Evolutionary conservation across 108 stramenopile species (phyloP), one percentile per base, ranked within the genome.

Genomic region (Parmales sp.): DNA sequence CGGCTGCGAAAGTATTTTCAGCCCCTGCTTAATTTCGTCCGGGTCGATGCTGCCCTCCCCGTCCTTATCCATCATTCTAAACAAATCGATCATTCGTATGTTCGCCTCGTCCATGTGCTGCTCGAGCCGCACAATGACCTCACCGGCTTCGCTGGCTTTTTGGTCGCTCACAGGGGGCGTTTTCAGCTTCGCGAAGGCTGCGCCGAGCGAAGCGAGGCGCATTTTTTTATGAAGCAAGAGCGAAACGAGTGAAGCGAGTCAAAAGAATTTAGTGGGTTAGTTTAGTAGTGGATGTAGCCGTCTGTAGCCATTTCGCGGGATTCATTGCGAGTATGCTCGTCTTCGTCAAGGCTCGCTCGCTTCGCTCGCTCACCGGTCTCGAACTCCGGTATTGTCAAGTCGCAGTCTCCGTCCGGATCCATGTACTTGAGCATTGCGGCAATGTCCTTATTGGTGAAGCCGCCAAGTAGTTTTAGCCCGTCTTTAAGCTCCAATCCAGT

Each of bases 61-160:
- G 54, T 60, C 54, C 54, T 60, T 60, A 34, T 60, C 54, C 54
- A 60, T 60, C 54, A 60, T 60, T 34, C 54, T 60, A 34, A 60
- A 60, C 29, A 60, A 34, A 16, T 60, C 54, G 31, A 60, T 60
- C 54, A 60, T 60, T 16, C 54, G 13, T 2, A 60, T 60, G 54
- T 60, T 60, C 1, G 54, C 54, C 54, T 60, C 54, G 54, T 60
- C 54, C 54, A 60, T 60, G 31, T 60, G 54, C 5, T 34, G 31
- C 54, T 60, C 54, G 2, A 60, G 54, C 54, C 54, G 29, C 29
- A 60, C 54, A 13, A 60, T 60, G 54, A 60, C 54, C 4, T 28
- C 54, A 6, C 54, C 54, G 29, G 54, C 54, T 20, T 60, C 54
- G 54, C 29, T 34, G 4, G 54, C 54, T 16, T 60, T 60, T 11